Evolutionary conservation across 2,329 filamentous ascomycete species (phyloP).

Genomic region (Alternaria postmessia): DNA sequence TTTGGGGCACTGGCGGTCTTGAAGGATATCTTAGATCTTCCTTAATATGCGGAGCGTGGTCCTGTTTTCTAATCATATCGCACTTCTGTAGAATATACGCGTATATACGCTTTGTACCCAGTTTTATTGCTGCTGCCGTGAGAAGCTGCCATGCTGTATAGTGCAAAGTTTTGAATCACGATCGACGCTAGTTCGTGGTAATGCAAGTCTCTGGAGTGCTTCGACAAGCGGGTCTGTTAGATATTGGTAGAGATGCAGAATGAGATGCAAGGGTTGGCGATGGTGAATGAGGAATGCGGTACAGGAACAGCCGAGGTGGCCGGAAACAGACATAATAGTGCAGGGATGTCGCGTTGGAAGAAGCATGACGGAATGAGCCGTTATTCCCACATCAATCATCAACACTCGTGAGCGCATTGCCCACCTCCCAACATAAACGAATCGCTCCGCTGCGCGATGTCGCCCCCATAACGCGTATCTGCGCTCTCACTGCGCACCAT

Average conservation of each 20-base stretch:
- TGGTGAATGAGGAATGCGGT: neutral
- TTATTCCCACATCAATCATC: slow-evolving; percentile 10
- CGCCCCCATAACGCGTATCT: slow-evolving; percentile 10
- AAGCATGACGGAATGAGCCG: slow-evolving; percentile 16
- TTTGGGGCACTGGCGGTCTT: slow-evolving; percentile 29
- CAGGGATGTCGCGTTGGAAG: slow-evolving; percentile 14
- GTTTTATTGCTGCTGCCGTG: neutral
- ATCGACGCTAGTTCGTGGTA: neutral
- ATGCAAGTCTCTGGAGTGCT: neutral
- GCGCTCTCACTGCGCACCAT: slow-evolving; percentile 29
- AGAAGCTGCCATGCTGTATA: neutral
- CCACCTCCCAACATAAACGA: neutral
- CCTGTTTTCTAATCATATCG: neutral
- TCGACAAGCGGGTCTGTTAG: neutral
- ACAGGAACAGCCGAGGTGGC: slow-evolving; percentile 9
- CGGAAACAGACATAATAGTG: slow-evolving; percentile 1
- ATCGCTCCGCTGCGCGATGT: slow-evolving; percentile 9
- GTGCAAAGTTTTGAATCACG: neutral
- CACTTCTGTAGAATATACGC: neutral
- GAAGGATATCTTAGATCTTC: slow-evolving; percentile 26
- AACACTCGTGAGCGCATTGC: neutral
- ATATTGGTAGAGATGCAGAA: neutral
- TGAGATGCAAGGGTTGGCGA: neutral
- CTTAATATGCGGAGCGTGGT: neutral
- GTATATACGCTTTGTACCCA: neutral